phyloP scores from a whole-genome alignment of 1,284 basidiomycete species.

The Exsudoporus floridanus region DNA sequence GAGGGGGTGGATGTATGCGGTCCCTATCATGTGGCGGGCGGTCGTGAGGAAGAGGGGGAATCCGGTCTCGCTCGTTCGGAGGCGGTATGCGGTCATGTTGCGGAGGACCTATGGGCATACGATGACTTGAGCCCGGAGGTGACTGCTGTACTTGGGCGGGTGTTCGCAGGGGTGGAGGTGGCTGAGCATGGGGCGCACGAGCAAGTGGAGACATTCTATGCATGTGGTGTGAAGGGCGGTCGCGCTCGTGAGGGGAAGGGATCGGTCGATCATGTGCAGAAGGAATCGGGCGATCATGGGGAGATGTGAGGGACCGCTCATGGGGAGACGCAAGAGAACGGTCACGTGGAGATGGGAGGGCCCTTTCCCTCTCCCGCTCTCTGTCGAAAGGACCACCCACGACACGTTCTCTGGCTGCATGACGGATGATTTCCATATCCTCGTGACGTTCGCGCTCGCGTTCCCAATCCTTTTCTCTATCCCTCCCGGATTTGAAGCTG shows the following conservation, averaged over 20 bases:
- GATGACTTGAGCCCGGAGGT: conserved; percentile 24
- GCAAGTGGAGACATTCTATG: conserved; percentile 28
- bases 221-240: conserved; percentile 20
- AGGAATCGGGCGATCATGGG: conserved; percentile 24
- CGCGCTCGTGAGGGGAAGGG: conserved; percentile 27
- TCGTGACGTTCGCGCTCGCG: conserved; percentile 32
- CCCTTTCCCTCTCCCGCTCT: conserved; percentile 29
- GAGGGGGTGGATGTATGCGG: conserved; percentile 27
- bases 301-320: conserved; percentile 18
- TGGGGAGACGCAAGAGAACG: conserved; percentile 20
- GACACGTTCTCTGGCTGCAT: conserved; percentile 25
- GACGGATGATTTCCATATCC: conserved; percentile 30
- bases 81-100: conserved; percentile 27
- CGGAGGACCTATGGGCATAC: conserved; percentile 17
- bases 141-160: conserved; percentile 23
- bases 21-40: conserved; percentile 33
- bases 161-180: conserved; percentile 16
- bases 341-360: conserved; percentile 27
- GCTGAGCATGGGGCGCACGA: conserved; percentile 20
- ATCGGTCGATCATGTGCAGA: conserved; percentile 25
- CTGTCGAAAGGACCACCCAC: conserved; percentile 21
- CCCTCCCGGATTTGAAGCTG: conserved; percentile 28
- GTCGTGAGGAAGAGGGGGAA: conserved; percentile 27
- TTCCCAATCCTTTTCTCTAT: conserved; percentile 33
- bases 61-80: conserved; percentile 28